Conservation (phyloP, 2,329 filamentous ascomycete species). For the Cladophialophora yegresii region DNA sequence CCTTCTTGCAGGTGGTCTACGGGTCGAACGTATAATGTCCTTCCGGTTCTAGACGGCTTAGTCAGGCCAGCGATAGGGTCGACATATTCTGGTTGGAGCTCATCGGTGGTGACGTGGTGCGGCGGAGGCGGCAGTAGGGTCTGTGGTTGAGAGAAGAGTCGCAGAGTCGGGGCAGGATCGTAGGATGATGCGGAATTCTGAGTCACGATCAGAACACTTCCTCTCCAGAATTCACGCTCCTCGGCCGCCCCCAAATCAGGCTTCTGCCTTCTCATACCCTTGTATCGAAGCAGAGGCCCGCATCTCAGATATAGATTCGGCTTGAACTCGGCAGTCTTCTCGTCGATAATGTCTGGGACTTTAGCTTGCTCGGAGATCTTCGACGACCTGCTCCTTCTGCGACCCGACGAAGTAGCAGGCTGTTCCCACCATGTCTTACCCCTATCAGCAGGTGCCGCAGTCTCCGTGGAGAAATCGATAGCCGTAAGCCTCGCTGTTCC, state of each 20-base stretch:
- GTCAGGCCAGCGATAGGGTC: constrained; percentile 86
- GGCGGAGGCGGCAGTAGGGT: constrained; percentile 79
- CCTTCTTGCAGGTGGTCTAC: constrained; percentile 81
- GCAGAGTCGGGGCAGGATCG: constrained; percentile 71
- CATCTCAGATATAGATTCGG: constrained; percentile 84
- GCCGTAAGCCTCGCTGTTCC: constrained; percentile 63
- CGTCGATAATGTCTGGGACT: constrained; percentile 30
- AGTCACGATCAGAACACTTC: constrained; percentile 94
- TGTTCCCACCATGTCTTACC: constrained; percentile 77
- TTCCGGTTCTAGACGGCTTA: constrained; percentile 80
- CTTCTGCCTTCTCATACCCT: constrained; percentile 68
- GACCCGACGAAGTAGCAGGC: constrained; percentile 49
- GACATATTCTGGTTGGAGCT: constrained; percentile 74
- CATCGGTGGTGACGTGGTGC: constrained; percentile 63
- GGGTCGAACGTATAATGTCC: constrained; percentile 83
- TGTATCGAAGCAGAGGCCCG: constrained; percentile 86
- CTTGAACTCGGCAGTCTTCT: constrained; percentile 59
- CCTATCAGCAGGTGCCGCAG: constrained; percentile 48
- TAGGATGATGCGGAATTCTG: constrained; percentile 81
- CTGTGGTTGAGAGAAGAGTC: constrained; percentile 84
- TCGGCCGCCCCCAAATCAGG: constrained; percentile 41
- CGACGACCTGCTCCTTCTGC: constrained; percentile 51
- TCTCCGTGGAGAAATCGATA: constrained; percentile 61
- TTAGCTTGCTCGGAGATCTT: constrained; percentile 54
- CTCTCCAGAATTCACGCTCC: constrained; percentile 84